Conservation (phyloP, 306 rosid species). For the Trifolium pratense region DNA sequence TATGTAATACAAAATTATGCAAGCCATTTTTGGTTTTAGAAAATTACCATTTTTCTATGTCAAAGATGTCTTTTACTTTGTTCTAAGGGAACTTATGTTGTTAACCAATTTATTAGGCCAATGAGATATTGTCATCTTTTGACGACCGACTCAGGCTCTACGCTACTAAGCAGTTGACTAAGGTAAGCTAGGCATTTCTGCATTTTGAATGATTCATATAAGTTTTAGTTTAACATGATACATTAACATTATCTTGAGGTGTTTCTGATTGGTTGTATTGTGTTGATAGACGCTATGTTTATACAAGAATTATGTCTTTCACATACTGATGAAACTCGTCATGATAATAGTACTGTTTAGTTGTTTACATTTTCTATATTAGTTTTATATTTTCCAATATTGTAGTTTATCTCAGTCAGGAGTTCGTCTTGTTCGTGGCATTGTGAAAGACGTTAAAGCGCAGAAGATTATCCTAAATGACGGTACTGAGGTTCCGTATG, state of each 20-base stretch:
- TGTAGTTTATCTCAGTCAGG: conserved; percentile 78
- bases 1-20: conserved; percentile 12
- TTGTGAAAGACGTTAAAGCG: conserved; percentile 83
- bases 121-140: conserved; percentile 88
- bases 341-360: not conserved
- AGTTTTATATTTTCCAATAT: conserved; percentile 34
- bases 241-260: conserved; percentile 16
- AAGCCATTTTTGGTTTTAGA: conserved; percentile 3
- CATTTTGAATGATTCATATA: not conserved
- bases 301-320: not conserved
- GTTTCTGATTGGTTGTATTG: not conserved
- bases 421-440: conserved; percentile 88
- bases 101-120: conserved; percentile 69
- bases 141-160: conserved; percentile 83
- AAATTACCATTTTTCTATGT: conserved; percentile 6
- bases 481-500: conserved; percentile 94
- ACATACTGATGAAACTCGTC: conserved; percentile 9
- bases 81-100: conserved; percentile 18
- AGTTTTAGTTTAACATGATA: not conserved
- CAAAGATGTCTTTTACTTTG: conserved; percentile 12
- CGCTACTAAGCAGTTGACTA: conserved; percentile 88
- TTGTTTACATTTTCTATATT: conserved; percentile 20
- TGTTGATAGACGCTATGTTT: not conserved
- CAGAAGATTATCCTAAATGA: conserved; percentile 77
- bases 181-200: conserved; percentile 56